These are phyloP conservation scores for Eimeria zaria DNA, from an alignment of 169 alveolate genomes.

Conservation along the genomic window DNA sequence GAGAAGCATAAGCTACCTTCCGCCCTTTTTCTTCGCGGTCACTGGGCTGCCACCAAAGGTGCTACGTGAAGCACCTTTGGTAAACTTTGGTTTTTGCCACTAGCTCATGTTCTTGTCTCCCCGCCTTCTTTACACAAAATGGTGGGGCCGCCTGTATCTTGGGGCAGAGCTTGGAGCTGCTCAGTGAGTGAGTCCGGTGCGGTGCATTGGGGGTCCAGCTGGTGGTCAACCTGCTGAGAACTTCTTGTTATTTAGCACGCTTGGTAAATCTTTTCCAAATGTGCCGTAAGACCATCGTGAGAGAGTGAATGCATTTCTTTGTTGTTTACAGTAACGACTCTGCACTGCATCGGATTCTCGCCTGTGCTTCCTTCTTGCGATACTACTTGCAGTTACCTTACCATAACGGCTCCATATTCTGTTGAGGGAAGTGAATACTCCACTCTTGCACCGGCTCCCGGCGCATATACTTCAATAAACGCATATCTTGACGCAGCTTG, in stretches of 20 bases:
- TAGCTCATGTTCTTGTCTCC: background rate
- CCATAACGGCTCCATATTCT: background rate
- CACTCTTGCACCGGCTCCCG: background rate
- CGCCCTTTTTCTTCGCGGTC: no score
- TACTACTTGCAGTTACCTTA: background rate
- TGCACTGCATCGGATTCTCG: background rate
- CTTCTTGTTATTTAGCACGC: background rate
- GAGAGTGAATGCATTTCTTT: no score
- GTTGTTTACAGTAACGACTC: background rate
- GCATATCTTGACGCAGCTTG: background rate
- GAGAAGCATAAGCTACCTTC: no score
- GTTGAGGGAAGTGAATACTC: background rate
- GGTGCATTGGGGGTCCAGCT: background rate
- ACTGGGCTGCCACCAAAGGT: no score
- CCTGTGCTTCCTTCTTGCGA: background rate
- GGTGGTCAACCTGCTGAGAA: background rate
- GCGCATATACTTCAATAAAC: background rate
- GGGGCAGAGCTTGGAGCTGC: background rate
- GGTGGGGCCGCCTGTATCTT: background rate
- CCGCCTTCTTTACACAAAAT: background rate
- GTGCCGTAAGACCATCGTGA: background rate
- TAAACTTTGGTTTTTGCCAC: background rate
- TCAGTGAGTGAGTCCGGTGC: background rate
- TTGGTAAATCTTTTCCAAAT: background rate
- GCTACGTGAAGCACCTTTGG: no score